Evolutionary conservation across 345 rosid genomes (phyloP).

Genomic region (Aquilaria yunnanensis): DNA sequence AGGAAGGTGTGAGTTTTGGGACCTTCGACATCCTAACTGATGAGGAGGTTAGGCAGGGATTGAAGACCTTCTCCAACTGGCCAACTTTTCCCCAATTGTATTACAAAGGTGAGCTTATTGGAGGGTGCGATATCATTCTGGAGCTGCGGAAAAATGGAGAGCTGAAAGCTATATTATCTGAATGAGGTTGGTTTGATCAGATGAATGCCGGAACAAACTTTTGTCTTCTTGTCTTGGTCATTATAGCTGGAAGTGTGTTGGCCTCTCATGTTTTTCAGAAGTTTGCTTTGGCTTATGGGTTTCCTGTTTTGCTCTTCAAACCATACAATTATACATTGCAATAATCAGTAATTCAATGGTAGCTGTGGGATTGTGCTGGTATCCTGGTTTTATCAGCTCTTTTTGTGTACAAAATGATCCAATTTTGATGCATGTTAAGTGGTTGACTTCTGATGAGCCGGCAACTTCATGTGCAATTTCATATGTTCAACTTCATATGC

Average conservation of each 20-base stretch:
- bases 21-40: conserved; percentile 73
- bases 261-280: no score
- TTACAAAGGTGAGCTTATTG: conserved; percentile 89
- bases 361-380: no score
- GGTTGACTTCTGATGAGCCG: no score
- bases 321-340: neutral
- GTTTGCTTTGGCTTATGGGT: no score
- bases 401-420: no score
- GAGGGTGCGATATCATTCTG: conserved; percentile 90
- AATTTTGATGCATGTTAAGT: no score
- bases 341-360: no score
- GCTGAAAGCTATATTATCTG: conserved; percentile 73
- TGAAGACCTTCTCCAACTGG: conserved; percentile 88
- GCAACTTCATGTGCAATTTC: no score
- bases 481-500: no score
- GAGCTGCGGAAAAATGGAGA: conserved; percentile 68
- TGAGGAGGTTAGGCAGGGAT: conserved; percentile 93
- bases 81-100: conserved; percentile 97
- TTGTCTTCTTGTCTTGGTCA: conserved; percentile 1
- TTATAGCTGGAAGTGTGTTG: conserved; percentile 7
- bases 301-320: conserved; percentile 7
- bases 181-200: conserved; percentile 23
- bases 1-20: conserved; percentile 61
- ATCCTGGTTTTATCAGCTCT: no score
- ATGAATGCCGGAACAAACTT: conserved; percentile 5